Conservation (phyloP, 768 basidiomycete species). For the Xerocomellus chrysenteron region DNA sequence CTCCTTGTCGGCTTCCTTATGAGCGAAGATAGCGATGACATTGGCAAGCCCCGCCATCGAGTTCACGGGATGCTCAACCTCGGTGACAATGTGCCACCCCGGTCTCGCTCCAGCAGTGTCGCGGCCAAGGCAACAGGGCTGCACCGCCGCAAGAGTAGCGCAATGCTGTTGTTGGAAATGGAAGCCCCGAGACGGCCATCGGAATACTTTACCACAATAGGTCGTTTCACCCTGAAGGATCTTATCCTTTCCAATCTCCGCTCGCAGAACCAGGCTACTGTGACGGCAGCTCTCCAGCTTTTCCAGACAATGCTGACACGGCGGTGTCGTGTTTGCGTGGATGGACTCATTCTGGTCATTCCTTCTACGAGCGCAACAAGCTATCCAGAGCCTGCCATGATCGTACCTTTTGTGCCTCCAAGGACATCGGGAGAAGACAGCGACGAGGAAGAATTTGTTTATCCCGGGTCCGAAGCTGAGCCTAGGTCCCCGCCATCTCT, state of each 20-base stretch:
- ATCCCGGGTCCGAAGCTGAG: constrained; percentile 34
- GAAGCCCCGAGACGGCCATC: constrained; percentile 71
- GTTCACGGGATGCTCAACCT: constrained; percentile 44
- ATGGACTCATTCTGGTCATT: constrained; percentile 68
- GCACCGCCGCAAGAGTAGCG: constrained; percentile 76
- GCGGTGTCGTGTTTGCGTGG: constrained; percentile 63
- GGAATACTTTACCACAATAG: constrained; percentile 84
- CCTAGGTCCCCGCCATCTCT: constrained; percentile 12
- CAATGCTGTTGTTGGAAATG: constrained; percentile 87
- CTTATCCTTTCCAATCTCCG: constrained; percentile 77
- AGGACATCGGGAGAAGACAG: constrained; percentile 40
- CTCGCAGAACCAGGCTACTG: constrained; percentile 62
- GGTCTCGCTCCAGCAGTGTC: constrained; percentile 26
- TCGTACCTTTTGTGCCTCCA: constrained; percentile 24
- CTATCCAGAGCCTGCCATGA: constrained; percentile 61
- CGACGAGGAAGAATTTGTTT: constrained; percentile 51
- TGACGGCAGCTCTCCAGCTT: constrained; percentile 77
- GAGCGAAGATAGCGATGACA: constrained; percentile 79
- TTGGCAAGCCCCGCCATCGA: constrained; percentile 46
- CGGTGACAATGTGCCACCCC: constrained; percentile 33
- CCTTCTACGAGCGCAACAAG: constrained; percentile 71
- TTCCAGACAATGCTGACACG: constrained; percentile 70
- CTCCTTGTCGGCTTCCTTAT: constrained; percentile 77
- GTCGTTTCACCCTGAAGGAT: constrained; percentile 90
- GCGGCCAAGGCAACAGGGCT: constrained; percentile 46